Conservation (phyloP, 2,329 filamentous ascomycete genomes). For the Fusarium brachygibbosum region DNA sequence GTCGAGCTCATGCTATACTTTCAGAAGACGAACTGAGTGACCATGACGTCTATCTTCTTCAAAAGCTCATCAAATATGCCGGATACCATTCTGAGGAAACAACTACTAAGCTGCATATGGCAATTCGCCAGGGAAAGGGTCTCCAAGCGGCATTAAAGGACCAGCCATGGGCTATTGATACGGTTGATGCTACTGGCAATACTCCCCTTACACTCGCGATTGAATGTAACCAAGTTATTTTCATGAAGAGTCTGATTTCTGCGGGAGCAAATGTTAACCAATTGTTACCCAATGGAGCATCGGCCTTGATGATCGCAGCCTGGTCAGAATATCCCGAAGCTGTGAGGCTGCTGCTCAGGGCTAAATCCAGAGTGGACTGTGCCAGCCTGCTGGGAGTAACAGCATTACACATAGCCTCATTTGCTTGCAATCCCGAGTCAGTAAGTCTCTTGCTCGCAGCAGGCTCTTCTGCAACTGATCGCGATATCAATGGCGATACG, state of each 20-base stretch:
- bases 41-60: not conserved
- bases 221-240: fast-evolving
- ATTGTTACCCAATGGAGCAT: fast-evolving
- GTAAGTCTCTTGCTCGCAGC: constrained; percentile 5
- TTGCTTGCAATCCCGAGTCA: fast-evolving
- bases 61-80: not conserved
- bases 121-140: not conserved
- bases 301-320: constrained; percentile 12
- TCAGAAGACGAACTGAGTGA: fast-evolving
- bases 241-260: constrained; percentile 13
- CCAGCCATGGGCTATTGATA: constrained; percentile 25
- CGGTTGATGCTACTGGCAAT: not conserved
- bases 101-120: constrained; percentile 8
- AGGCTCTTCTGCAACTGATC: constrained; percentile 15
- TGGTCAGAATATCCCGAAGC: fast-evolving
- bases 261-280: constrained; percentile 24
- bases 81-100: not conserved
- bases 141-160: constrained; percentile 7
- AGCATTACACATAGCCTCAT: not conserved
- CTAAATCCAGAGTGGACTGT: not conserved
- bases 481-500: fast-evolving
- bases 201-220: constrained; percentile 2
- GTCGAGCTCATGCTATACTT: not conserved
- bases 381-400: fast-evolving
- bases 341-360: constrained; percentile 10